These are phyloP conservation scores for Pilasporangium apinafurcum DNA, from an alignment of 352 stramenopile species.

Conservation along the genomic window DNA sequence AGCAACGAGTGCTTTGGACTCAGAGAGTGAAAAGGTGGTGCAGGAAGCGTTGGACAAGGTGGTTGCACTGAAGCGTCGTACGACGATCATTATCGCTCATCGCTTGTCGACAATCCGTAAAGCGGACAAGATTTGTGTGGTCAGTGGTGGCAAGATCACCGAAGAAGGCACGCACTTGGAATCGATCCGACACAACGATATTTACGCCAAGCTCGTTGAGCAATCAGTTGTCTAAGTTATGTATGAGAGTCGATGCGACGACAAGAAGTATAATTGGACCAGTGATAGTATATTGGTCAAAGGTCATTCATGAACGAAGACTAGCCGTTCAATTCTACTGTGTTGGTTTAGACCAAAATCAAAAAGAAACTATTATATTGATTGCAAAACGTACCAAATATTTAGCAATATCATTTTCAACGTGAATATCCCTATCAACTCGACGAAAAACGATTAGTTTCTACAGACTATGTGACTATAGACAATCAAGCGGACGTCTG, in stretches of 20 bases:
- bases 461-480: no score
- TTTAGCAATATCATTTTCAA: no score
- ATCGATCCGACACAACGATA: slow-evolving; percentile 6
- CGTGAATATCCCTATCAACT: no score
- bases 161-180: slow-evolving; percentile 21
- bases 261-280: background rate
- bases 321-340: no score
- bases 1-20: slow-evolving; percentile 56
- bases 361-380: no score
- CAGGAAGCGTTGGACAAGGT: slow-evolving; percentile 22
- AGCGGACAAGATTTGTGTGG: slow-evolving; percentile 21
- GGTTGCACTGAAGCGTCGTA: slow-evolving; percentile 28
- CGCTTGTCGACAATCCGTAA: slow-evolving; percentile 53
- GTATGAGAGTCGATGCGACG: no score
- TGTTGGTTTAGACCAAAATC: no score
- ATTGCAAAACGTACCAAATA: no score
- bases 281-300: slow-evolving; percentile 78
- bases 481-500: no score
- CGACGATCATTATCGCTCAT: slow-evolving; percentile 86
- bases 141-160: slow-evolving; percentile 13
- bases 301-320: slow-evolving; percentile 81
- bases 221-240: no score
- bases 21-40: slow-evolving; percentile 66
- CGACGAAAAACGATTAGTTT: no score
- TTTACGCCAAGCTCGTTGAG: slow-evolving; percentile 13